A percentile compares a stretch with the other conserved stretches of the same genome.
These are phyloP conservation scores for Filobasidium floriforme DNA, from an alignment of 768 basidiomycete species.

Conservation along the genomic window DNA sequence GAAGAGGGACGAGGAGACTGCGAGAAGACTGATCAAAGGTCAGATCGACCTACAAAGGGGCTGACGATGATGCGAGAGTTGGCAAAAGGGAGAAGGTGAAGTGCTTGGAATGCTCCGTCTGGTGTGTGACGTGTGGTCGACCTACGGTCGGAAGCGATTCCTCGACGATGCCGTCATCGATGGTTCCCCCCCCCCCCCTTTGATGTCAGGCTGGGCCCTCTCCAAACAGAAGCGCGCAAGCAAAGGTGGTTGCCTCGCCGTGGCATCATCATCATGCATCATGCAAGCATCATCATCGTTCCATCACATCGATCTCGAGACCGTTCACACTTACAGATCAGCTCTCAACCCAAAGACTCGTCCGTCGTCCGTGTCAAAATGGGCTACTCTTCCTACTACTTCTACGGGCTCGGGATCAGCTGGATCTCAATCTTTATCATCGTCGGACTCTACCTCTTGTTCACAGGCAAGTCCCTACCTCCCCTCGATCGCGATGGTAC, in stretches of 20 bases:
- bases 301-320: neutral
- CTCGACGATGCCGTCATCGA: neutral
- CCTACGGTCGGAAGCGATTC: neutral
- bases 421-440: constrained; percentile 45
- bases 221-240: constrained; percentile 2
- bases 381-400: constrained; percentile 38
- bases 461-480: constrained; percentile 60
- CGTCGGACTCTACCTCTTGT: constrained; percentile 77
- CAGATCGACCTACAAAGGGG: too few species aligned
- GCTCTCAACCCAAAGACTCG: neutral
- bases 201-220: neutral
- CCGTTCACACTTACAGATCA: neutral
- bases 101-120: neutral
- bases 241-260: neutral
- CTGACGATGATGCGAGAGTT: too few species aligned
- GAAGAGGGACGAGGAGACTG: too few species aligned
- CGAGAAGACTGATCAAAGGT: too few species aligned
- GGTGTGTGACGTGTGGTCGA: neutral
- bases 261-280: constrained; percentile 3
- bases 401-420: constrained; percentile 22
- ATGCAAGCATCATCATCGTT: neutral
- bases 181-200: neutral
- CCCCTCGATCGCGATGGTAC: neutral
- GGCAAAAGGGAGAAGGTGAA: neutral
- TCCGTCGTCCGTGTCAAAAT: constrained; percentile 24